phyloP scores from a whole-genome alignment of 2,329 filamentous ascomycete species.

The Ophiostoma piceae region DNA sequence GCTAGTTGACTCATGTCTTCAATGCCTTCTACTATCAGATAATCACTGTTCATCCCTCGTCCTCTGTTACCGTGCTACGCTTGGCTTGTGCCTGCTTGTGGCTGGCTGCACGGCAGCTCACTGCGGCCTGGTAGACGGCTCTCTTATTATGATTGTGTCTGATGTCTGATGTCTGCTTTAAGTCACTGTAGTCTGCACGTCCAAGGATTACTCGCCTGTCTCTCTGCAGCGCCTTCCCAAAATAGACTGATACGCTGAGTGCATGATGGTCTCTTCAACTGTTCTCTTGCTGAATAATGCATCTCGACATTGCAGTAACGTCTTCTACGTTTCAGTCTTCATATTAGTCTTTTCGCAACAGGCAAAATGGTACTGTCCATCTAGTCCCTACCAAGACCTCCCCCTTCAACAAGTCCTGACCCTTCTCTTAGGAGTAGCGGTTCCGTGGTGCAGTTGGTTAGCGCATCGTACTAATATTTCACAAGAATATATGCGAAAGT shows the following conservation, averaged over 20 bases:
- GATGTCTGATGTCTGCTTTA: too few species aligned
- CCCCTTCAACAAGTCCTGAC: conserved; percentile 15
- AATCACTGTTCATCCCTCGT: too few species aligned
- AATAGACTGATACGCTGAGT: conserved; percentile 1
- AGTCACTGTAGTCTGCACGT: not conserved
- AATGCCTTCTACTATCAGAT: too few species aligned
- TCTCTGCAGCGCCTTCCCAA: not conserved
- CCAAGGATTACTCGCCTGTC: not conserved
- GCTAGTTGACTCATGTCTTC: too few species aligned
- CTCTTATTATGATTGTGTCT: not conserved
- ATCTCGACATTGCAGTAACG: too few species aligned
- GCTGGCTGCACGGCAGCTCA: not conserved
- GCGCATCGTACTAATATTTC: conserved; percentile 24
- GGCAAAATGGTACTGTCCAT: not conserved
- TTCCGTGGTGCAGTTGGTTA: conserved; percentile 24
- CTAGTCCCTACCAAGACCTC: not conserved
- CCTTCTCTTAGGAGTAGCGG: conserved; percentile 17
- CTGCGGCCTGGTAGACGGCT: conserved; percentile 1
- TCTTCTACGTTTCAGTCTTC: too few species aligned
- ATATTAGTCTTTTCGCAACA: too few species aligned
- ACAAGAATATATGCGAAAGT: conserved; percentile 22
- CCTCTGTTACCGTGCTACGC: not conserved
- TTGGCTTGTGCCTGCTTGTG: not conserved
- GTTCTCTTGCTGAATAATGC: too few species aligned
- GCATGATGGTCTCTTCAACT: too few species aligned